These are phyloP conservation scores for Blastocystis hominis DNA, from an alignment of 352 stramenopile genomes.

Conservation along the genomic window DNA sequence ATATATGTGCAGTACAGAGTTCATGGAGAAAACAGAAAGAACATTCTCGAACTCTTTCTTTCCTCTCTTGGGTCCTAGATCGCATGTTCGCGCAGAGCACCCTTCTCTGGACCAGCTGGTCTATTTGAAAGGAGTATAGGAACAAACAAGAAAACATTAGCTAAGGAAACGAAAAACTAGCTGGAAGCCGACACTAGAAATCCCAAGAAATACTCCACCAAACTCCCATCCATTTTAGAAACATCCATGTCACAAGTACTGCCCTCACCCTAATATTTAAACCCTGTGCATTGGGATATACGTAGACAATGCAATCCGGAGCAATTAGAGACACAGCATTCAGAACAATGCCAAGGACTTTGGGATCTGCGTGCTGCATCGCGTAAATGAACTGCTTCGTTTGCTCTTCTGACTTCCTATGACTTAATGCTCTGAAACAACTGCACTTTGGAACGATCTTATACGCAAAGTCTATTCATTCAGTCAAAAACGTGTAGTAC, in stretches of 20 bases:
- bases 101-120: too few species aligned
- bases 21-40: not conserved
- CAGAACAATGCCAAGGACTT: not conserved
- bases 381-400: not conserved
- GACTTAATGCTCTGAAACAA: not conserved
- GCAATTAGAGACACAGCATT: not conserved
- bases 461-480: conserved; percentile 31
- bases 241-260: not conserved
- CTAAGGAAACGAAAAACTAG: not conserved
- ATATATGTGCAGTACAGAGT: not conserved
- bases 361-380: not conserved
- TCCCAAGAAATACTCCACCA: conserved; percentile 29
- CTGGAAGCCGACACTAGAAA: not conserved
- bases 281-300: not conserved
- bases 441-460: not conserved
- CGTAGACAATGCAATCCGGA: not conserved
- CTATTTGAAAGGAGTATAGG: not conserved
- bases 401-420: conserved; percentile 2
- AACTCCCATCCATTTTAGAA: not conserved
- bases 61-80: not conserved
- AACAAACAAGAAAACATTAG: not conserved
- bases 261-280: conserved; percentile 12
- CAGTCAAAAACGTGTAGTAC: not conserved
- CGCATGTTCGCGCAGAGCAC: too few species aligned
- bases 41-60: conserved; percentile 39